phyloP scores from a whole-genome alignment of 78 protist genomes.

The Diacronema lutheri region DNA sequence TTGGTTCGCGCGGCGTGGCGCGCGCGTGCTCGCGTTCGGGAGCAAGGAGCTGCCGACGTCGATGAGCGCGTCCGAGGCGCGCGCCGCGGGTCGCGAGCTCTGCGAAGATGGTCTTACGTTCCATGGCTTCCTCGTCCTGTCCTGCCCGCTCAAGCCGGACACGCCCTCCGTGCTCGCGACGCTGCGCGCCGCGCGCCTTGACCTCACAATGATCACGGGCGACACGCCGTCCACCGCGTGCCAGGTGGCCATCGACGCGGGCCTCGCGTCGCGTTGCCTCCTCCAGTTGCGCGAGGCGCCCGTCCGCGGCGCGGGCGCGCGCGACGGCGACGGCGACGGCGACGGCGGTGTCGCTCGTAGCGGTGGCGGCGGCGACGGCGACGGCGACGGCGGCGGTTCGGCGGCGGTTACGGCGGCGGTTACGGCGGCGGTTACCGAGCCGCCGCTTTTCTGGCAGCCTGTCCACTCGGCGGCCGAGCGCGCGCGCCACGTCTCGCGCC shows the following conservation, averaged over 20 bases:
- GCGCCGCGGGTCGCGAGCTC: constrained; percentile 28
- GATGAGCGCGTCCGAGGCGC: background rate
- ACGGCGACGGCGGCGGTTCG: background rate
- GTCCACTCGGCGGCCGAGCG: background rate
- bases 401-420: background rate
- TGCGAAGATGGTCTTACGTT: constrained; percentile 80
- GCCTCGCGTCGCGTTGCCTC: constrained; percentile 27
- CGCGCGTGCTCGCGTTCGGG: constrained; percentile 56
- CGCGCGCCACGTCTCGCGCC: too few species aligned
- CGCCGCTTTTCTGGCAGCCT: too few species aligned
- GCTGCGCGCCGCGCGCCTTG: constrained; percentile 68
- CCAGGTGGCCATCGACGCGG: constrained; percentile 83
- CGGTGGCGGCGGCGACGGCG: background rate
- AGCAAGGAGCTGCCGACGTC: background rate
- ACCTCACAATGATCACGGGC: constrained; percentile 96
- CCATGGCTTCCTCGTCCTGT: constrained; percentile 85
- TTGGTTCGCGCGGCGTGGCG: constrained; percentile 36
- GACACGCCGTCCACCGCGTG: constrained; percentile 91
- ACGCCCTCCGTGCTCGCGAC: constrained; percentile 43
- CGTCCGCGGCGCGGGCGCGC: background rate
- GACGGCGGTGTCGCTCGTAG: background rate
- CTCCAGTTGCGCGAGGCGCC: background rate
- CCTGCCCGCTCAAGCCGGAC: constrained; percentile 80
- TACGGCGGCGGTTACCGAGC: background rate
- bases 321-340: background rate